A percentile compares a stretch with the other conserved stretches of the same genome.
Conservation (phyloP, 2,329 filamentous ascomycete species). For the Colletotrichum spaethianum region DNA sequence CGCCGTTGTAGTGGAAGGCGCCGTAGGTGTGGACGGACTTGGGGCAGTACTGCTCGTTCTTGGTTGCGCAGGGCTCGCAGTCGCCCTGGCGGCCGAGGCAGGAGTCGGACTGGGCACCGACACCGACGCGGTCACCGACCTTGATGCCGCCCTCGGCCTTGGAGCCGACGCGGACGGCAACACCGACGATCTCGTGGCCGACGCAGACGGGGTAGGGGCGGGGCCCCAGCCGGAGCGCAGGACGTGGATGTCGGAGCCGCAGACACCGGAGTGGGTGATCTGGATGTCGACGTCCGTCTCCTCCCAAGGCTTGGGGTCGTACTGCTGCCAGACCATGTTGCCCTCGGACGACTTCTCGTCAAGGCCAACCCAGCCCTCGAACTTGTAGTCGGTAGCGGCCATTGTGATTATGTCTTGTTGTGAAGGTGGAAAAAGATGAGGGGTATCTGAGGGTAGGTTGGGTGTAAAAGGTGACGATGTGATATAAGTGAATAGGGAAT, state of each 20-base stretch:
- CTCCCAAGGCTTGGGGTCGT: constrained; percentile 74
- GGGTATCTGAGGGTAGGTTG: constrained; percentile 7
- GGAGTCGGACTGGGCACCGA: constrained; percentile 70
- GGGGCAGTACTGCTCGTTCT: constrained; percentile 58
- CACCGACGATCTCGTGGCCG: constrained; percentile 61
- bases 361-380: constrained; percentile 66
- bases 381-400: constrained; percentile 58
- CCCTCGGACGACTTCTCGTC: constrained; percentile 58
- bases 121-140: constrained; percentile 71
- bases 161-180: constrained; percentile 58
- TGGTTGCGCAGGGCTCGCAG: constrained; percentile 57
- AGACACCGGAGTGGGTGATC: constrained; percentile 77
- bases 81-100: constrained; percentile 56
- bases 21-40: constrained; percentile 61
- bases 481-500: not conserved
- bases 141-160: constrained; percentile 60
- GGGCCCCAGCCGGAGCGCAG: constrained; percentile 67
- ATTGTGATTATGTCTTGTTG: constrained; percentile 44
- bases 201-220: constrained; percentile 42
- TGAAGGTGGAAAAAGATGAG: not conserved
- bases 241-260: constrained; percentile 73
- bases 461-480: not conserved
- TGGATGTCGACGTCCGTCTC: constrained; percentile 77
- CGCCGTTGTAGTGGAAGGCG: constrained; percentile 55
- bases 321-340: constrained; percentile 69